Conservation (phyloP, 306 rosid genomes). For the Prunus campanulata region DNA sequence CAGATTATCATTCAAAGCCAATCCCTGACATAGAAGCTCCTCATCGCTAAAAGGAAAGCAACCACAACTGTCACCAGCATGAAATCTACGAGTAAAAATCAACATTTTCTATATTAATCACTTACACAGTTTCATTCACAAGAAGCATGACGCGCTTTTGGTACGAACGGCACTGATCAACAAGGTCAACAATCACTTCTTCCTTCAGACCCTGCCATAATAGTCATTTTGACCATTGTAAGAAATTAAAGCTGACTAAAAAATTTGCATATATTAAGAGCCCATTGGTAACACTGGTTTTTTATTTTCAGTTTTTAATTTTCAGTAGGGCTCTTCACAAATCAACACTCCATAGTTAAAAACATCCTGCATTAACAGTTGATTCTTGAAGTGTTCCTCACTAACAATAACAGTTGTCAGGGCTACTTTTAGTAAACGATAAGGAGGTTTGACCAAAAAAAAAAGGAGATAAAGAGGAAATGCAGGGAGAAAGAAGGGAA, state of each 20-base stretch:
- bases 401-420: too few species aligned
- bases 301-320: not conserved
- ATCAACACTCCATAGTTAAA: too few species aligned
- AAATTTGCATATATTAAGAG: not conserved
- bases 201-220: constrained; percentile 78
- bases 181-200: constrained; percentile 91
- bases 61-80: constrained; percentile 23
- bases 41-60: constrained; percentile 66
- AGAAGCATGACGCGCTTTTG: constrained; percentile 90
- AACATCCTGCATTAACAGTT: too few species aligned
- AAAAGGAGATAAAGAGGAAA: not conserved
- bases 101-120: not conserved
- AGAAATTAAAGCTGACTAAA: not conserved
- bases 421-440: too few species aligned
- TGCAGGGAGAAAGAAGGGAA: not conserved
- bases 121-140: constrained; percentile 77
- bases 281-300: not conserved
- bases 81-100: not conserved
- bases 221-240: constrained; percentile 11
- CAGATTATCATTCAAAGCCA: constrained; percentile 79
- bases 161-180: constrained; percentile 90
- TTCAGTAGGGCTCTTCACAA: not conserved
- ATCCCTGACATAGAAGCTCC: constrained; percentile 67
- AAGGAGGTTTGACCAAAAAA: too few species aligned
- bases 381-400: too few species aligned